Percentiles rank a stretch among this genome's conserved stretches.
Conservation (phyloP, 176 grass and related monocot genomes). For the Oryza australiensis region DNA sequence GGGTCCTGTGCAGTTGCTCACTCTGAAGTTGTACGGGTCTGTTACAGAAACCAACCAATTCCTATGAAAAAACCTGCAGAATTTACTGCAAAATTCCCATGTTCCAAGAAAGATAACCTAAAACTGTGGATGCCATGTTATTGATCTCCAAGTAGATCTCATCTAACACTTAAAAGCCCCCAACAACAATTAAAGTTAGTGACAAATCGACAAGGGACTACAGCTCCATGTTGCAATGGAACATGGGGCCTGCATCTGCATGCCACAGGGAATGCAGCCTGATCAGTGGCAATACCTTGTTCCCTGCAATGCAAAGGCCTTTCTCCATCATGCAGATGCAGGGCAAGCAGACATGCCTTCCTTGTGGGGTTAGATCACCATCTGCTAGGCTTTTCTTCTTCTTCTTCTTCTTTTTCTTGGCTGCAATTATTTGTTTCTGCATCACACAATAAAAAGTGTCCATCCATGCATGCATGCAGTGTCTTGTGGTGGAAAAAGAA, state of each 20-base stretch:
- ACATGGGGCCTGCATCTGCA: not conserved
- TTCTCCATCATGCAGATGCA: slow-evolving; percentile 32
- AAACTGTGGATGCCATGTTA: not conserved
- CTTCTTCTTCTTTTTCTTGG: slow-evolving; percentile 30
- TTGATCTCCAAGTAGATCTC: not conserved
- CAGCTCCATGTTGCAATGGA: not conserved
- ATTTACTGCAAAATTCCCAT: not conserved
- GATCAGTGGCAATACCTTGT: not conserved
- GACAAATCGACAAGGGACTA: not conserved
- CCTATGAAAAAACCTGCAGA: not conserved
- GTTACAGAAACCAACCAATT: not conserved
- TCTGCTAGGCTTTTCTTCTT: slow-evolving; percentile 21
- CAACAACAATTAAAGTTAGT: not conserved
- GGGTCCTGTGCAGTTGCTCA: no score
- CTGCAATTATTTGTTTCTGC: slow-evolving; percentile 37
- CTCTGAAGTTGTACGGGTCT: no score
- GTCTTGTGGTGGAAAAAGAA: not conserved
- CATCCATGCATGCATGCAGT: not conserved
- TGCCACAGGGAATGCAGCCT: not conserved
- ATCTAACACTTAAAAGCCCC: not conserved
- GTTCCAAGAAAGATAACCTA: not conserved
- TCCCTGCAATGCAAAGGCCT: not conserved
- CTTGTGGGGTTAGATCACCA: slow-evolving; percentile 36
- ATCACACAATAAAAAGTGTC: not conserved
- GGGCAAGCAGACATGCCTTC: slow-evolving; percentile 38